Conservation (phyloP, 495 filamentous ascomycete genomes). For the Annulohypoxylon maeteangense region DNA sequence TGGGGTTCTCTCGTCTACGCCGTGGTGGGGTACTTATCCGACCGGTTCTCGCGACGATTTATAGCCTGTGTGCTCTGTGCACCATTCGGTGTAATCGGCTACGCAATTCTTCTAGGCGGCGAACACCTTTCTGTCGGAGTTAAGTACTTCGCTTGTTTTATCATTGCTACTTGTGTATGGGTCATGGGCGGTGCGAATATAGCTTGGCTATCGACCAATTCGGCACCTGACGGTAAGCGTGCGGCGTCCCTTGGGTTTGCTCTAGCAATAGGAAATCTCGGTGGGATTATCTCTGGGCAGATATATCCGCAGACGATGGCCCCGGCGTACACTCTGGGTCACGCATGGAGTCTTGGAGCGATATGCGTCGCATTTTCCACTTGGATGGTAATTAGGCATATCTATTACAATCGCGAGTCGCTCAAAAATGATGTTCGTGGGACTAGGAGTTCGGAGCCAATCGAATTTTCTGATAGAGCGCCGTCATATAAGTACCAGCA, state of each 20-base stretch:
- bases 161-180: constrained; percentile 65
- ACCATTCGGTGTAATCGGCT: constrained; percentile 68
- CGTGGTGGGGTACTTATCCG: constrained; percentile 66
- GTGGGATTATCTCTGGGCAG: constrained; percentile 52
- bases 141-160: constrained; percentile 72
- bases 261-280: constrained; percentile 53
- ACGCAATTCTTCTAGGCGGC: constrained; percentile 66
- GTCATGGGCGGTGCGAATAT: constrained; percentile 61
- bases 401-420: constrained; percentile 41
- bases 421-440: constrained; percentile 32
- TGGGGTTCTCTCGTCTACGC: constrained; percentile 72
- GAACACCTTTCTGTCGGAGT: constrained; percentile 64
- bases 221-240: constrained; percentile 56
- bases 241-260: constrained; percentile 55
- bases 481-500: constrained; percentile 46
- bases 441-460: neutral
- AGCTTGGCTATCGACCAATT: constrained; percentile 66
- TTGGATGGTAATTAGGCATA: constrained; percentile 44
- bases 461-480: constrained; percentile 39
- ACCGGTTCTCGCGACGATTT: constrained; percentile 66
- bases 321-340: constrained; percentile 46
- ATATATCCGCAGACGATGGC: constrained; percentile 47
- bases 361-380: constrained; percentile 38
- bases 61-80: constrained; percentile 66
- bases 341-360: constrained; percentile 48